Evolutionary conservation across 139 green algal species (phyloP), one percentile per base, ranked within the genome.

Genomic region (Micractinium conductrix): DNA sequence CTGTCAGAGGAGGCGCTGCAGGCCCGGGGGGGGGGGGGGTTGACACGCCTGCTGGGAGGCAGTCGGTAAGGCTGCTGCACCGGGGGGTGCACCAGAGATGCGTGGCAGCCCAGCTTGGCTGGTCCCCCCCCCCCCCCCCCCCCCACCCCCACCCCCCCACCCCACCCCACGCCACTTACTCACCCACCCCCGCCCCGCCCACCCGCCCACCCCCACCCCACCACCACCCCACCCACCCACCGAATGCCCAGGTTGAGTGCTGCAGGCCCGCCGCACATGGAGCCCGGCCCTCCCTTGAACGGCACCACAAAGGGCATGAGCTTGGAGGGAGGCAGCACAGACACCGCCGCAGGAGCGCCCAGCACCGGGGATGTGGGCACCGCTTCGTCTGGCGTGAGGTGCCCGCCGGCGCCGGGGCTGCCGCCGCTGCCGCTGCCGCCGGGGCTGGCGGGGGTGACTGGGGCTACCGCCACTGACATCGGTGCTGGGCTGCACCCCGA

Each of bases 251-350:
- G 76, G 43, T 12, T 72, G 48, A 87, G 50, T 26, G 30, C 45
- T 33, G 88, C 90, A 38, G 91, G 78, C 10, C 91, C 91, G 21
- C 90, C 89, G 79, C 90, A 92, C 45, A 94, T 44, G 4, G 85
- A 79, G 16, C 92, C 92, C 14, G 60, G 19, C 0, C 84, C 86
- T 0, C 94, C 94, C 44, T 87, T 79, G 87, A 98, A 98, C 22
- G 95, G 95, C 55, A 98, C 87, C 81, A 97, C 92, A 85, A 97
- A 95, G 24, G 95, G 95, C 80, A 96, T 84, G 45, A 98, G 91
- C 58, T 96, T 92, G 38, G 95, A 91, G 0, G 95, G 92, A 30
- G 92, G 91, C 87, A 98, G 89, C 85, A 98, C 84, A 42, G 83
- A 87, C 53, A 89, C 89, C 0, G 84, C 48, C 1, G 84, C 73